Evolutionary conservation across 148 eudicot genomes (phyloP), one percentile per base, ranked within the genome.

Genomic region (Mesembryanthemum crystallinum): DNA sequence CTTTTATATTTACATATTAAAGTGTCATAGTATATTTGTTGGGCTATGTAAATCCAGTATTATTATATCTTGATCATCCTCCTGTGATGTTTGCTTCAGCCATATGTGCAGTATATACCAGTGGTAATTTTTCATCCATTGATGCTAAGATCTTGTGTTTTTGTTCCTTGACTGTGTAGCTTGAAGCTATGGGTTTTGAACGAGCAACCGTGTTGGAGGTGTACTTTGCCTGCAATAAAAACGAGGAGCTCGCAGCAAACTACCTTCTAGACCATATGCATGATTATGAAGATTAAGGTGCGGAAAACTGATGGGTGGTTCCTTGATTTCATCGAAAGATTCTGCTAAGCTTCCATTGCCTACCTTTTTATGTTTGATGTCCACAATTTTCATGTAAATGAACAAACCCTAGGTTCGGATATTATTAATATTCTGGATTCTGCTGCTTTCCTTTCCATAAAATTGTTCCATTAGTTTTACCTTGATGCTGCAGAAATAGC

Each of bases 131-230:
- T 64, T 29, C 28, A 39, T 23, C 20, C 37, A 28, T 61, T 2
- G 21, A 77, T 58, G 29, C 62, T 71, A 23, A 23, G 21, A 9
- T 15, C 0, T 39, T 32, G 5, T 30, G 18, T 18, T 30, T 57
- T 29, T 15, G 17, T 14, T 30, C 68, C 39, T 64, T 60, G 28
- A 42, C 37, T 81, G 73, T 73, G 66, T 84, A 90, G 95, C 92
- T 90, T 54, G 95, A 90, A 86, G 88, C 88, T 15, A 87, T 90
- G 95, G 95, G 95, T 30, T 90, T 90, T 42, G 89, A 88, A 57
- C 83, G 89, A 71, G 90, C 80, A 5, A 63, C 88, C 23, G 92
- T 88, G 23, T 32, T 90, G 73, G 83, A 90, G 78, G 89, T 83
- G 28, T 90, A 82, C 76, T 88, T 90, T 75, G 95, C 95, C 7